These are phyloP conservation scores for Cyanodermella asteris DNA, from an alignment of 2,329 filamentous ascomycete genomes.

Conservation along the genomic window DNA sequence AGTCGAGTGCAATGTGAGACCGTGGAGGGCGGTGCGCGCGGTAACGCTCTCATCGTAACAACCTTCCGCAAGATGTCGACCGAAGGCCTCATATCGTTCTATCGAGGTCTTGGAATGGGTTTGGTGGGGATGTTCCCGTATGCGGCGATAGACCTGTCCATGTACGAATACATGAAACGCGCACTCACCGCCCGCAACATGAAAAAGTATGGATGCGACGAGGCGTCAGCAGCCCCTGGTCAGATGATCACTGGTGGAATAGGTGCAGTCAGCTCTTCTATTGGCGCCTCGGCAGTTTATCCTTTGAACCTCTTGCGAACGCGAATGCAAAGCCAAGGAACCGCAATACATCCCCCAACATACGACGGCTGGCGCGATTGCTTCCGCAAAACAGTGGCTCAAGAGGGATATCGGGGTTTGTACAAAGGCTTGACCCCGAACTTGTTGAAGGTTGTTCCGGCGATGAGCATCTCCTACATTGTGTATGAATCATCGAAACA, in stretches of 20 bases:
- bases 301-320: slow-evolving; percentile 86
- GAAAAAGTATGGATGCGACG: slow-evolving; percentile 44
- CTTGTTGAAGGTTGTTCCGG: slow-evolving; percentile 83
- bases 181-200: slow-evolving; percentile 50
- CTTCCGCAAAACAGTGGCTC: slow-evolving; percentile 55
- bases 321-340: slow-evolving; percentile 81
- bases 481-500: slow-evolving; percentile 82
- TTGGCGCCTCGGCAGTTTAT: slow-evolving; percentile 86
- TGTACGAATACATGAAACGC: slow-evolving; percentile 80
- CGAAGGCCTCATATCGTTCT: slow-evolving; percentile 55
- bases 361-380: slow-evolving; percentile 88
- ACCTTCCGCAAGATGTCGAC: slow-evolving; percentile 71
- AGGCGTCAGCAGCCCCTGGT: slow-evolving; percentile 58
- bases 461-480: slow-evolving; percentile 85
- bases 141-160: slow-evolving; percentile 86
- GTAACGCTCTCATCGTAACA: slow-evolving; percentile 59
- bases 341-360: slow-evolving; percentile 68
- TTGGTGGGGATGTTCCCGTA: slow-evolving; percentile 95
- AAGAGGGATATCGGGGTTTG: slow-evolving; percentile 65
- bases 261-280: slow-evolving; percentile 73
- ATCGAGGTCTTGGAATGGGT: slow-evolving; percentile 83
- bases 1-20: slow-evolving; percentile 84
- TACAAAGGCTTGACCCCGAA: slow-evolving; percentile 95
- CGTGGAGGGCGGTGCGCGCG: slow-evolving; percentile 62
- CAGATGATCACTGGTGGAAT: slow-evolving; percentile 74